Conservation (phyloP, 78 protist genomes). For the Dictyostelium capitatum region DNA sequence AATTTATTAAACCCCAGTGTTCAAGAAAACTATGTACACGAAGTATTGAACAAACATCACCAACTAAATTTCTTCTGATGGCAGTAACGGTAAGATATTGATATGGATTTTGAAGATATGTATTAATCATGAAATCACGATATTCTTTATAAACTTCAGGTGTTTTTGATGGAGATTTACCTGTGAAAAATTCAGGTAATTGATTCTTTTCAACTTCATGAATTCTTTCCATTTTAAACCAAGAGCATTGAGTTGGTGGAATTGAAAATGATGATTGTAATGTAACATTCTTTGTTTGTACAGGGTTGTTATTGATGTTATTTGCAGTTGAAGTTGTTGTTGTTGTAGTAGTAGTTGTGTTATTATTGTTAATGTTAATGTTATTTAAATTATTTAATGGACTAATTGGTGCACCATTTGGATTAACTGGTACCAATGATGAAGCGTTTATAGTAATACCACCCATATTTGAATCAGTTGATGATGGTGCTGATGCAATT, state of each 20-base stretch:
- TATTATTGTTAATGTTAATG: too few relatives aligned
- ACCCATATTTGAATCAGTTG: constrained; percentile 9
- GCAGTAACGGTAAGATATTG: constrained; percentile 77
- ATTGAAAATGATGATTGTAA: constrained; percentile 21
- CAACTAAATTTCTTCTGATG: constrained; percentile 38
- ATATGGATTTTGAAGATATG: constrained; percentile 78
- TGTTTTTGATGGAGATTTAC: constrained; percentile 65
- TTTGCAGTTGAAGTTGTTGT: constrained; percentile 8
- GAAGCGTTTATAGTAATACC: not conserved
- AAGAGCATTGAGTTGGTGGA: constrained; percentile 49
- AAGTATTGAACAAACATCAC: constrained; percentile 72
- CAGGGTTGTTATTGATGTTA: too few relatives aligned
- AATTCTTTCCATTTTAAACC: constrained; percentile 60
- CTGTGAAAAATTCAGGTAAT: constrained; percentile 56
- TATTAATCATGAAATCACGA: constrained; percentile 79
- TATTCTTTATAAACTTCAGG: constrained; percentile 73
- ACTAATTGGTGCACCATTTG: not conserved
- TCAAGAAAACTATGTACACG: constrained; percentile 82
- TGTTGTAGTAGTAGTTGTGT: too few relatives aligned
- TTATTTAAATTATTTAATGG: not conserved
- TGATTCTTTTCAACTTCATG: constrained; percentile 55
- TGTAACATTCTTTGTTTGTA: not conserved
- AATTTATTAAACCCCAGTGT: constrained; percentile 84
- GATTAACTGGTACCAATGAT: not conserved
- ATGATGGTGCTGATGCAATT: constrained; percentile 23